Evolutionary conservation across 2,329 filamentous ascomycete species (phyloP).

Genomic region (Penicillium concentricum): DNA sequence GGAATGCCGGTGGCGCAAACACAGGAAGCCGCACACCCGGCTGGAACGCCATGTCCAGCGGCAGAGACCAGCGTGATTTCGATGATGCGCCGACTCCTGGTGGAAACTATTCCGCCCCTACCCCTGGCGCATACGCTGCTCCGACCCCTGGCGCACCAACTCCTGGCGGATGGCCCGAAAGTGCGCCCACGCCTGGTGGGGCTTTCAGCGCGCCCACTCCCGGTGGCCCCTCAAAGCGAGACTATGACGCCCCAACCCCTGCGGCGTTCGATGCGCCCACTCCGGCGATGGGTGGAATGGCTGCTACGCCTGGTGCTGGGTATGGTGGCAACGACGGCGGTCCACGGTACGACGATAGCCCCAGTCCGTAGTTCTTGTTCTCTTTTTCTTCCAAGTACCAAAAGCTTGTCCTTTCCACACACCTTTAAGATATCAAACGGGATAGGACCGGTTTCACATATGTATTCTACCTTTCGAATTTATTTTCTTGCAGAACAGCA

Average conservation of each 20-base stretch:
- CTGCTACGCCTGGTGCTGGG: conserved; percentile 40
- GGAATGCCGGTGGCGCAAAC: conserved; percentile 58
- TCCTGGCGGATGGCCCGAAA: conserved; percentile 46
- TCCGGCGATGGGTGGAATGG: conserved; percentile 42
- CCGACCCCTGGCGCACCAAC: conserved; percentile 68
- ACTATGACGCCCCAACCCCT: conserved; percentile 25
- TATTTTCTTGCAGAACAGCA: conserved; percentile 14
- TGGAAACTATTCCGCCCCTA: conserved; percentile 64
- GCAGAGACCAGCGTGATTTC: conserved; percentile 45
- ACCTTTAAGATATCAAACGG: conserved; percentile 16
- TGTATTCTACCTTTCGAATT: conserved; percentile 24
- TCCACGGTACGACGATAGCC: conserved; percentile 46
- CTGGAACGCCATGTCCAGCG: conserved; percentile 31
- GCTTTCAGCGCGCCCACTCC: conserved; percentile 48
- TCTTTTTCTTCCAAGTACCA: conserved; percentile 12
- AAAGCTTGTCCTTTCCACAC: conserved; percentile 15
- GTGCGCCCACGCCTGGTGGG: conserved; percentile 45
- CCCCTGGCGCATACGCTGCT: conserved; percentile 59
- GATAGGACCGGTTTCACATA: conserved; percentile 18
- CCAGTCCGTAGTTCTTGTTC: conserved; percentile 35
- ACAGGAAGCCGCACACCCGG: conserved; percentile 47
- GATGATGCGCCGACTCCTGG: conserved; percentile 74
- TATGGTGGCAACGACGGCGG: conserved; percentile 42
- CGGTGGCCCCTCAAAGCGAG: conserved; percentile 31
- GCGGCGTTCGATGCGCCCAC: conserved; percentile 49